Evolutionary conservation across 805 yeast genomes (phyloP), one percentile per base, ranked within the genome.

Genomic region (Candida easanensis): DNA sequence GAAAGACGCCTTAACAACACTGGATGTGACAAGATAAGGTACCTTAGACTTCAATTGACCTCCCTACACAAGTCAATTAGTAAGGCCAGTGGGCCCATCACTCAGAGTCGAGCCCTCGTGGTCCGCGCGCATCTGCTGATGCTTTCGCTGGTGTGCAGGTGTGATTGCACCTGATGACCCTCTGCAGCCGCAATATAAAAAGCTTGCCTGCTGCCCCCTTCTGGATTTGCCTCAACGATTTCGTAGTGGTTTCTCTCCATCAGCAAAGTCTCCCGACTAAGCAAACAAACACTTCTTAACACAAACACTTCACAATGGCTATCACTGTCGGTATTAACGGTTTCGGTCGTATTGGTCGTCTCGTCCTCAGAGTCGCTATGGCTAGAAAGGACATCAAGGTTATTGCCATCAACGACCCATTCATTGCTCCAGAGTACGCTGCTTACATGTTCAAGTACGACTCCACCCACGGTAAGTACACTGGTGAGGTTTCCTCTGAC

Each of bases 401-500:
- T 53, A 87, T 86, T 53, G 95, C 95, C 55, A 74, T 88, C 78
- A 88, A 88, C 70, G 93, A 88, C 70, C 96, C 96, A 51, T 88
- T 86, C 77, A 88, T 88, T 62, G 80, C 80, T 51, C 77, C 93
- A 49, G 95, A 88, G 57, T 88, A 88, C 71, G 96, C 96, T 63
- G 86, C 96, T 53, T 88, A 88, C 80, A 81, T 88, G 88, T 87
- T 88, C 86, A 88, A 88, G 77, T 88, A 87, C 73, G 96, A 88
- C 72, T 86, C 96, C 49, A 88, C 95, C 55, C 96, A 88, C 76
- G 95, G 96, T 63, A 75, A 73, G 65, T 88, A 69, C 83, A 69
- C 73, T 63, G 96, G 96, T 63, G 79, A 73, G 49, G 95, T 88
- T 45, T 63, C 63, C 27, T 63, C 69, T 54, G 77, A 77, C 54